A percentile compares a stretch with the other conserved stretches of the same genome.
These are phyloP conservation scores for Verticillium nubilum DNA, from an alignment of 2,329 filamentous ascomycete species.

Conservation along the genomic window DNA sequence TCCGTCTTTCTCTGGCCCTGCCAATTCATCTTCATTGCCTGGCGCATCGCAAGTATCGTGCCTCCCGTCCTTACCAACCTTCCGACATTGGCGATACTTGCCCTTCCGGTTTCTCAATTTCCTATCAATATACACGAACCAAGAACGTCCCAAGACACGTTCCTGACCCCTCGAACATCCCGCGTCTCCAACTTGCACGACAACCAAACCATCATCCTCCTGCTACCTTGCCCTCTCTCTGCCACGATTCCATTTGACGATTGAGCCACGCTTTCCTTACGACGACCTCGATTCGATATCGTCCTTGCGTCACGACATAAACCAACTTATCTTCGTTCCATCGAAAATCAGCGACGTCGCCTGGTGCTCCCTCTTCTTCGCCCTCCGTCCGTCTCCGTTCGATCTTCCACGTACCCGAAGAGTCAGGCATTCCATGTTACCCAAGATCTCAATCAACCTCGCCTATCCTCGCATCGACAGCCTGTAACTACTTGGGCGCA, in stretches of 20 bases:
- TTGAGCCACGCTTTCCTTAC: neutral
- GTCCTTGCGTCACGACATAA: neutral
- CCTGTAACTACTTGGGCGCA: neutral
- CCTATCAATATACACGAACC: constrained; percentile 1
- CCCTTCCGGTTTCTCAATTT: constrained; percentile 4
- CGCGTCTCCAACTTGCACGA: neutral
- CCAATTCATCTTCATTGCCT: neutral
- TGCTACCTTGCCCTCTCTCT: neutral
- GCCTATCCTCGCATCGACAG: neutral
- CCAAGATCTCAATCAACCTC: neutral
- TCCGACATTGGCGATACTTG: constrained; percentile 1
- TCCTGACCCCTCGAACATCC: neutral
- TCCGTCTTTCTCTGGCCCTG: neutral
- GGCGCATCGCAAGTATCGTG: neutral
- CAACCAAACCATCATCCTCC: neutral
- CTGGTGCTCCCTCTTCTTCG: neutral
- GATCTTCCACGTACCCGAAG: neutral
- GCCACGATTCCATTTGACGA: neutral
- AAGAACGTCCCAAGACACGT: neutral
- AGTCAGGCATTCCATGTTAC: neutral
- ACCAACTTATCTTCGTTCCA: neutral
- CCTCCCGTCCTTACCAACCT: constrained; percentile 8
- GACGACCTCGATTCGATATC: neutral
- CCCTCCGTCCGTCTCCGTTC: neutral
- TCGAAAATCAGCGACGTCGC: neutral